A percentile compares a stretch with the other conserved stretches of the same genome.
These are phyloP conservation scores for Viridothelium virens DNA, from an alignment of 495 filamentous ascomycete genomes.

Conservation along the genomic window DNA sequence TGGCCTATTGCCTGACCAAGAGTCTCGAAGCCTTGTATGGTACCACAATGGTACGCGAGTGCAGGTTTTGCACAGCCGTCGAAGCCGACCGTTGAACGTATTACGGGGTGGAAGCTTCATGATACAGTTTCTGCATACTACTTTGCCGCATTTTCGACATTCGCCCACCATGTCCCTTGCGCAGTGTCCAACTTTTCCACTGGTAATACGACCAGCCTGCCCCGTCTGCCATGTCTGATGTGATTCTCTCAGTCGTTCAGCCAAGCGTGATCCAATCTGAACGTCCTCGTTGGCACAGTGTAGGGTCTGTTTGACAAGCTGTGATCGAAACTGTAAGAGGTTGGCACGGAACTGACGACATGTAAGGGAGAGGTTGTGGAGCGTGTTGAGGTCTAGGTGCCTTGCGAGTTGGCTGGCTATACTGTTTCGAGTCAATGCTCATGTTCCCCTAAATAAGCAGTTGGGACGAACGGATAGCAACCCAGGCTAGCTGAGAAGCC, in stretches of 20 bases:
- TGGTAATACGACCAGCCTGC: constrained; percentile 41
- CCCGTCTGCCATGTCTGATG: constrained; percentile 22
- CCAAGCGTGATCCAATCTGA: constrained; percentile 39
- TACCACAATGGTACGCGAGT: constrained; percentile 16
- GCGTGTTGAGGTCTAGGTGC: constrained; percentile 72
- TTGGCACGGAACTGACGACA: constrained; percentile 71
- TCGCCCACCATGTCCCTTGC: constrained; percentile 77
- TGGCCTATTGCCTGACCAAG: background rate
- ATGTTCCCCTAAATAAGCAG: constrained; percentile 16
- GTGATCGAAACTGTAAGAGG: constrained; percentile 64
- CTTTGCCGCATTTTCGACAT: constrained; percentile 66
- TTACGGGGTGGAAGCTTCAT: constrained; percentile 61
- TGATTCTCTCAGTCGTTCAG: constrained; percentile 23
- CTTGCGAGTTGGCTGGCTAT: constrained; percentile 67
- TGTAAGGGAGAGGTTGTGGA: constrained; percentile 69
- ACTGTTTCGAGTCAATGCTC: constrained; percentile 38
- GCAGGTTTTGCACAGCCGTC: constrained; percentile 70
- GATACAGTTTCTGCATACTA: constrained; percentile 80
- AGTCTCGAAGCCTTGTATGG: background rate
- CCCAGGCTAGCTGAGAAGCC: constrained; percentile 68
- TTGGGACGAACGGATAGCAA: constrained; percentile 72
- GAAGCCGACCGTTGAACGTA: constrained; percentile 59
- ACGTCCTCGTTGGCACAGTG: constrained; percentile 65
- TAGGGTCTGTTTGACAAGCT: constrained; percentile 63
- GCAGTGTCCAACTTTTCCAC: constrained; percentile 63